Conservation (phyloP, 148 eudicot species). For the Persicaria maculosa region DNA sequence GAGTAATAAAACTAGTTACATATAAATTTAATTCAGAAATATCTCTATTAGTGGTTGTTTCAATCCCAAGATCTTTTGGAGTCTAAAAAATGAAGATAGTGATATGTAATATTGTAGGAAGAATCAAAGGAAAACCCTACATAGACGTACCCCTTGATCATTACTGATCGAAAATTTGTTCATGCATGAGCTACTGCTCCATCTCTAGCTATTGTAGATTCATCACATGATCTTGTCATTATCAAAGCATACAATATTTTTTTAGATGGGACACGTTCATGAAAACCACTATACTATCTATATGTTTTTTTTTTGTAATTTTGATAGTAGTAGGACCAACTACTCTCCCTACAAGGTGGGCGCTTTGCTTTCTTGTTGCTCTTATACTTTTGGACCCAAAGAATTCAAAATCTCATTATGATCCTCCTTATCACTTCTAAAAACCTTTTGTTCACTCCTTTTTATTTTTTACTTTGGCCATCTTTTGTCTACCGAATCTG, state of each 20-base stretch:
- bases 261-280: background rate
- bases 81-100: background rate
- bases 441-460: background rate
- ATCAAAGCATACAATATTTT: constrained; percentile 2
- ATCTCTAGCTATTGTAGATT: too few species aligned
- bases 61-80: background rate
- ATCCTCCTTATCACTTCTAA: constrained; percentile 1
- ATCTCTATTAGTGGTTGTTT: too few species aligned
- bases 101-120: background rate
- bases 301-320: background rate
- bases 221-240: constrained; percentile 1
- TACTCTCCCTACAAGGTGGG: background rate
- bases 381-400: constrained; percentile 2
- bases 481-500: constrained; percentile 2
- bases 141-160: background rate
- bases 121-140: background rate
- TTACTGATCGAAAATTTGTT: background rate
- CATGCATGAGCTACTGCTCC: background rate
- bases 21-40: too few species aligned
- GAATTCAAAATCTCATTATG: constrained; percentile 6
- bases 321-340: constrained; percentile 11
- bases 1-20: too few species aligned
- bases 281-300: constrained; percentile 2
- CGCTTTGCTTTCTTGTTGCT: background rate
- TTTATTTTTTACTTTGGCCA: background rate